These are phyloP conservation scores for Grammothele lineata DNA, from an alignment of 768 basidiomycete species.

Conservation along the genomic window DNA sequence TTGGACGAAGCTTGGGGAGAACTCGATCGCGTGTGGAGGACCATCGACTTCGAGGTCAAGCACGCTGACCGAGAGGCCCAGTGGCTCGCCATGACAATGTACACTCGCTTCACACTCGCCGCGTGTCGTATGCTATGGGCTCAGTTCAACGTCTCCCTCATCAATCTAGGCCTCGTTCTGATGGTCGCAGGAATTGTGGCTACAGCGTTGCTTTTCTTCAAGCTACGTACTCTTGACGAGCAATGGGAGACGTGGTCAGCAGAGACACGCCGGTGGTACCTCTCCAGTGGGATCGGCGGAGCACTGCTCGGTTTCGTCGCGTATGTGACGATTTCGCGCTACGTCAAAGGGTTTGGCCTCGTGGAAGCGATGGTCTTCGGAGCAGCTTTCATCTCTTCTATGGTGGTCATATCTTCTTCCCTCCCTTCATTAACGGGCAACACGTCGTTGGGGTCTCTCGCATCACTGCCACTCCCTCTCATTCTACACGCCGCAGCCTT, in stretches of 20 bases:
- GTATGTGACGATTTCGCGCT: slow-evolving; percentile 28
- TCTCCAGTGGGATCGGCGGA: slow-evolving; percentile 13
- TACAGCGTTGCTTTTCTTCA: slow-evolving; percentile 50
- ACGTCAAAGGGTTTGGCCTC: slow-evolving; percentile 33
- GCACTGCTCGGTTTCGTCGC: slow-evolving; percentile 30
- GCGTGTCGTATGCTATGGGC: slow-evolving; percentile 90
- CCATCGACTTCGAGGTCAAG: slow-evolving; percentile 6
- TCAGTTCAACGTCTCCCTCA: slow-evolving; percentile 80
- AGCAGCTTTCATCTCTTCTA: slow-evolving; percentile 41
- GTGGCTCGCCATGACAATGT: slow-evolving; percentile 35
- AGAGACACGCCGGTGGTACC: slow-evolving; percentile 6
- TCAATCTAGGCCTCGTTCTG: slow-evolving; percentile 65
- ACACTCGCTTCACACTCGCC: slow-evolving; percentile 56
- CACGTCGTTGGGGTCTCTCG: slow-evolving; percentile 18
- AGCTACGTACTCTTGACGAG: slow-evolving; percentile 35
- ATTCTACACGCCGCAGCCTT: slow-evolving; percentile 72
- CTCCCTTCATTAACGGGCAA: no score
- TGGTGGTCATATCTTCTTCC: slow-evolving; percentile 41
- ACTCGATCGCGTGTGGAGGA: slow-evolving; percentile 44
- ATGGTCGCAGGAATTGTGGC: slow-evolving; percentile 54
- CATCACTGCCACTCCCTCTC: slow-evolving; percentile 42
- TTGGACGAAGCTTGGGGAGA: slow-evolving; percentile 60
- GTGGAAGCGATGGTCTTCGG: slow-evolving; percentile 51
- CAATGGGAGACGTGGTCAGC: slow-evolving; percentile 43
- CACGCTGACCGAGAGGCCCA: slow-evolving; percentile 5